These are phyloP conservation scores for Buxus sempervirens DNA, from an alignment of 164 flowering plant species.

Conservation along the genomic window DNA sequence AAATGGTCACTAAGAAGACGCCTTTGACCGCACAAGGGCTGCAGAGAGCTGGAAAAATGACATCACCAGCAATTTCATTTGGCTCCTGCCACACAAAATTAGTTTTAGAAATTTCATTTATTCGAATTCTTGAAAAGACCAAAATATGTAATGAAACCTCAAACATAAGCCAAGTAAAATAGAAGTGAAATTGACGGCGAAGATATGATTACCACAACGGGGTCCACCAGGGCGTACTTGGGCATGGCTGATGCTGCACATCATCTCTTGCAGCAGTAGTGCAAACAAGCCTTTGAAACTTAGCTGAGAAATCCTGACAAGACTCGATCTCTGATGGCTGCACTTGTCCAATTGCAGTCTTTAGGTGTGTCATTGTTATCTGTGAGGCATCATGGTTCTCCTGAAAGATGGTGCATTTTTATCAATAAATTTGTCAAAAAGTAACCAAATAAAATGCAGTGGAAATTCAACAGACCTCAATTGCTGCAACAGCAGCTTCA, in stretches of 20 bases:
- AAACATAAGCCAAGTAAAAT: too few relatives aligned
- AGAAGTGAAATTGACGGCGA: background rate
- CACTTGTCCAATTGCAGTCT: constrained; percentile 47
- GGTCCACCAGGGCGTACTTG: constrained; percentile 16
- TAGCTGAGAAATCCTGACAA: constrained; percentile 46
- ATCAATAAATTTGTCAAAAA: background rate
- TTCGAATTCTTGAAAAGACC: too few relatives aligned
- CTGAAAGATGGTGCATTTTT: constrained; percentile 30
- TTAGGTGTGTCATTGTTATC: constrained; percentile 70
- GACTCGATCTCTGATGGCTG: constrained; percentile 51
- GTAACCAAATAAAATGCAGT: background rate
- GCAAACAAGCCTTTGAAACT: constrained; percentile 65
- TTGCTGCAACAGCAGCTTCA: constrained; percentile 69
- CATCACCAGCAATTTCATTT: too few relatives aligned
- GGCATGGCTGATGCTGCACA: constrained; percentile 7
- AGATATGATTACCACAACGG: constrained; percentile 28
- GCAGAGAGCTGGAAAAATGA: too few relatives aligned
- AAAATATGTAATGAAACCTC: too few relatives aligned
- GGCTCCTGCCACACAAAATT: too few relatives aligned
- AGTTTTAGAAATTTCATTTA: too few relatives aligned
- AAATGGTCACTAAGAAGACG: too few relatives aligned
- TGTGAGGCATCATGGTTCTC: constrained; percentile 55
- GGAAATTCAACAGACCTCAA: constrained; percentile 51
- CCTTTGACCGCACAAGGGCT: too few relatives aligned
- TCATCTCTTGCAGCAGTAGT: constrained; percentile 24